Evolutionary conservation across 306 rosid genomes (phyloP), one percentile per base, ranked within the genome.

Genomic region (Castanopsis chinensis): DNA sequence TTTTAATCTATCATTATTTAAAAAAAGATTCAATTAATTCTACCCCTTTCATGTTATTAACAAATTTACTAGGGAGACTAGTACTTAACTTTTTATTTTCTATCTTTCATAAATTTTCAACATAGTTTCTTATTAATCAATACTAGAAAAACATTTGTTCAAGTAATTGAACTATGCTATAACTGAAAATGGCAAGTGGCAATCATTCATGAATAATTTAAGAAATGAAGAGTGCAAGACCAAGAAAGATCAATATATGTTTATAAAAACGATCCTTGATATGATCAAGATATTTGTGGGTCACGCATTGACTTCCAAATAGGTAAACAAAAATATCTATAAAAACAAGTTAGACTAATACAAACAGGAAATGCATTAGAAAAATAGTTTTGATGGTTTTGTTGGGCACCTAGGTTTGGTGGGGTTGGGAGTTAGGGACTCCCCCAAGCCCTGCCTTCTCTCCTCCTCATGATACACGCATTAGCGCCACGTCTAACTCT

Each of bases 351-450:
- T 73, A 74, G 33, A 37, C 17, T 49, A 45, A 80, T 17, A 23
- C 73, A 74, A 80, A 77, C 76, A 76, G 74, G 74, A 76, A 67
- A 71, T 86, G 77, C 82, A 68, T 28, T 79, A 58, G 52, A 79
- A 75, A 30, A 23, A 33, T 70, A 17, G 55, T 72, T 74, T 76
- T 27, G 60, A 55, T 57, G 30, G 60, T 14, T 43, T 3, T 25
- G 14, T 1, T 4, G 43, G 55, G 30, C 35, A 19, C 14, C 49
- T 18, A 5, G 79, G 73, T 86, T 82, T 83, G 4, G 53, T 17
- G 4, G 82, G 73, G 88, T 79, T 86, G 14, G 53, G 53, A 49
- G 86, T 82, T 86, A 41, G 51, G 6, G 18, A 65, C 64, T 82
- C 21, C 86, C 82, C 72, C 58, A 25, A 23, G 1, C 65, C 69